Evolutionary conservation across 1,139 yeast species (phyloP), one percentile per base, ranked within the genome.

Genomic region (Yamadazyma blattariae): DNA sequence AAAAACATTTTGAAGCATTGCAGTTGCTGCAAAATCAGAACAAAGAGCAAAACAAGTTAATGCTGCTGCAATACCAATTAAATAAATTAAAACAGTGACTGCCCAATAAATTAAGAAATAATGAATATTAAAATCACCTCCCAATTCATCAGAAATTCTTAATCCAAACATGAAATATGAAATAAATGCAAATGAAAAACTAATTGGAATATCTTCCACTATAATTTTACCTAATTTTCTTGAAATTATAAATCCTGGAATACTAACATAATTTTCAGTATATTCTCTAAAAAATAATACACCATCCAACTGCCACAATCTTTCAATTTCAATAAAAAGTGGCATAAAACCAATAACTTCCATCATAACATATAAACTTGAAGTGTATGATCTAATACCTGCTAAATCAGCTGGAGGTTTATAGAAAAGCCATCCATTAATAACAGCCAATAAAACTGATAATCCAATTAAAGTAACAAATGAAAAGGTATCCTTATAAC

Each of bases 121-220:
- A 59, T 71, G 60, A 4, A 54, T 45, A 37, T 35, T 42, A 16
- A 31, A 29, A 28, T 49, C 50, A 5, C 52, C 41, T 19, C 50
- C 52, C 3, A 40, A 42, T 3, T 41, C 43, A 6, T 50, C 52
- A 13, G 54, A 50, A 14, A 50, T 30, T 28, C 85, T 59, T 20
- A 87, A 62, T 0, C 95, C 96, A 66, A 78, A 77, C 94, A 87
- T 82, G 57, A 82, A 87, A 50, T 81, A 87, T 0, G 87, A 74
- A 18, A 83, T 74, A 0, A 67, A 44, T 0, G 88, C 69, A 56
- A 74, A 85, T 0, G 77, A 52, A 7, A 83, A 46, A 0, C 87
- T 73, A 34, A 82, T 71, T 25, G 83, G 74, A 9, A 86, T 43
- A 54, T 87, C 96, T 54, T 87, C 96, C 1, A 83, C 57, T 1